These are phyloP conservation scores for Paxillus ammoniavirescens DNA, from an alignment of 768 basidiomycete genomes.

Conservation along the genomic window DNA sequence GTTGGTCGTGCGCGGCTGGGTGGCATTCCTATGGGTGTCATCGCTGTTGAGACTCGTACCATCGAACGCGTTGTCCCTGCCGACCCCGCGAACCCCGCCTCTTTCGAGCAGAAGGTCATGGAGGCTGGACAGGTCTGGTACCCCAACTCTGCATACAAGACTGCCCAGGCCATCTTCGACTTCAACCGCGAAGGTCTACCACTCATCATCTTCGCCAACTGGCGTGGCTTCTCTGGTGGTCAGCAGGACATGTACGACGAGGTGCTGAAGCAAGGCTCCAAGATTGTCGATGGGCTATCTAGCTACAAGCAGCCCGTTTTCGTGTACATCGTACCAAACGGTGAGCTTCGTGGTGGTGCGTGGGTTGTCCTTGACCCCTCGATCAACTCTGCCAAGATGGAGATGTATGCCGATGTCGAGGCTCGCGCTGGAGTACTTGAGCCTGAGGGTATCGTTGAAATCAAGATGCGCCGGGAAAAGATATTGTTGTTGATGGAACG, in stretches of 20 bases:
- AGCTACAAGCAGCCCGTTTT: conserved; percentile 97
- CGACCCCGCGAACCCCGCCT: conserved; percentile 95
- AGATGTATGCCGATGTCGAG: conserved; percentile 98
- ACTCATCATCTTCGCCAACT: conserved; percentile 98
- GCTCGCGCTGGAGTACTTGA: conserved; percentile 95
- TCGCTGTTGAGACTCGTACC: conserved; percentile 96
- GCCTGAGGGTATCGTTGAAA: conserved; percentile 96
- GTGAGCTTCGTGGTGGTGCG: conserved; percentile 97
- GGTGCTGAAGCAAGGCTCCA: conserved; percentile 93
- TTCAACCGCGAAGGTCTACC: conserved; percentile 97
- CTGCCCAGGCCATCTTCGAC: conserved; percentile 98
- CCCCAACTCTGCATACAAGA: conserved; percentile 99
- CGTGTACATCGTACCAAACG: conserved; percentile 97
- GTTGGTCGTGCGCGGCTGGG: conserved; percentile 94
- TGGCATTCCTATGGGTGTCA: conserved; percentile 96
- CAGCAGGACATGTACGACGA: conserved; percentile 99
- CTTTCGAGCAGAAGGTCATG: conserved; percentile 97
- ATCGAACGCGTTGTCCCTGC: conserved; percentile 96
- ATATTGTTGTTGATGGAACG: conserved; percentile 89
- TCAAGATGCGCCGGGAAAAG: conserved; percentile 97
- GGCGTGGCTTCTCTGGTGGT: conserved; percentile 99
- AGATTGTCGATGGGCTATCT: conserved; percentile 97
- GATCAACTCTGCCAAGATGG: conserved; percentile 96
- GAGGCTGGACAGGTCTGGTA: conserved; percentile 99
- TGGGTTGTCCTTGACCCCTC: conserved; percentile 99